Evolutionary conservation across 352 stramenopile species (phyloP).

Genomic region (Elongisporangium undulatum): DNA sequence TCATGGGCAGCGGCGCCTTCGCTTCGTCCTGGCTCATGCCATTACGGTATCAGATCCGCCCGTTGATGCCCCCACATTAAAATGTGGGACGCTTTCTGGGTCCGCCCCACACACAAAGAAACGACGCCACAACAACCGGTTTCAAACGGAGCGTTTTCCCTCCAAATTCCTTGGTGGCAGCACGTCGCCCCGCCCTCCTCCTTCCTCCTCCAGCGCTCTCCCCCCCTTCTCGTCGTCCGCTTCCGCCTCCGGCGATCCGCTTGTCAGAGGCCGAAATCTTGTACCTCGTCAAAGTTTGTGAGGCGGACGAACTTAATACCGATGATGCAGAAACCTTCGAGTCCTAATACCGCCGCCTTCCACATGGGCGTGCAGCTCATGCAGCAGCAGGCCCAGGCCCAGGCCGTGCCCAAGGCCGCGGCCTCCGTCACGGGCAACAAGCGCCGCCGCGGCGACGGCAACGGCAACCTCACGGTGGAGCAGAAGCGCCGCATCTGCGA

Average conservation of each 20-base stretch:
- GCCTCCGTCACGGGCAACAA: slow-evolving; percentile 12
- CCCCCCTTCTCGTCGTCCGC: background rate
- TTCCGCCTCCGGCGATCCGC: background rate
- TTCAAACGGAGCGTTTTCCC: background rate
- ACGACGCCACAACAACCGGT: background rate
- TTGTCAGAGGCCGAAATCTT: slow-evolving; percentile 23
- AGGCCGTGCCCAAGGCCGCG: background rate
- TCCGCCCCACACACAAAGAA: background rate
- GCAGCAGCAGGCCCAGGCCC: slow-evolving; percentile 11
- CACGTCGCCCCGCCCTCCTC: background rate
- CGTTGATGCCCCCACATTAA: background rate
- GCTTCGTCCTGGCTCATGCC: too few relatives aligned
- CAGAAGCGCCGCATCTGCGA: slow-evolving; percentile 87
- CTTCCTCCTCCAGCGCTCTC: background rate
- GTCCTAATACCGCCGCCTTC: slow-evolving; percentile 65
- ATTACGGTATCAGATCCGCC: background rate
- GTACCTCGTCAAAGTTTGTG: slow-evolving; percentile 72
- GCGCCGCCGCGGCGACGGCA: slow-evolving; percentile 49
- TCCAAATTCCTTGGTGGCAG: background rate
- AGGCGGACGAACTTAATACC: slow-evolving; percentile 6
- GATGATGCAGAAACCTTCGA: slow-evolving; percentile 76
- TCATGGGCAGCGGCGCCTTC: too few relatives aligned
- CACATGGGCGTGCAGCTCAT: slow-evolving; percentile 11
- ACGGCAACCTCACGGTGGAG: slow-evolving; percentile 81
- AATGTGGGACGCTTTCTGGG: background rate